Conservation (phyloP, 1,284 basidiomycete species). For the Blastosporella zonata region DNA sequence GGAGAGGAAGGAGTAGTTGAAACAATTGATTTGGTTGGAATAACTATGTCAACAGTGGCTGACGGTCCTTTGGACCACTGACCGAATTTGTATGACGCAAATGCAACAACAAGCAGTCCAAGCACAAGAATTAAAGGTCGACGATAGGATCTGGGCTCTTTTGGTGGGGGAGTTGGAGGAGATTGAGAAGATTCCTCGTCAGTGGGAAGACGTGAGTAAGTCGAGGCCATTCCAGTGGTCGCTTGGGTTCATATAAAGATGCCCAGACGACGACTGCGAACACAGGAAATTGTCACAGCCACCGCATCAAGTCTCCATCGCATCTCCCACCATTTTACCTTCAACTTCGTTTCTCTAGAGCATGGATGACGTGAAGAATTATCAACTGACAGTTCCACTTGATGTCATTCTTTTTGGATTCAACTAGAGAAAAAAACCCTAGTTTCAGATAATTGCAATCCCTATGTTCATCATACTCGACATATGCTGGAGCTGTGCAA, state of each 20-base stretch:
- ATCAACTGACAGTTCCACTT: too few species aligned
- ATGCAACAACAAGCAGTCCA: constrained; percentile 34
- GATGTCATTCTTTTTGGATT: too few species aligned
- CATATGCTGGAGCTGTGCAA: too few species aligned
- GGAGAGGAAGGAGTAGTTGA: constrained; percentile 13
- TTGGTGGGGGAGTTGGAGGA: not conserved
- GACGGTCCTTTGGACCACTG: constrained; percentile 35
- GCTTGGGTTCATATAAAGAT: constrained; percentile 1
- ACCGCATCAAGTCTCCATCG: not conserved
- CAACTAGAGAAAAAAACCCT: too few species aligned
- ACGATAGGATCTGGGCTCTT: constrained; percentile 5
- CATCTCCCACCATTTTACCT: not conserved
- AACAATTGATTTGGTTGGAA: constrained; percentile 8
- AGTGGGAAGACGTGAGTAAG: constrained; percentile 22
- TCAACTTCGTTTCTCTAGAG: not conserved
- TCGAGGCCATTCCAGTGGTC: constrained; percentile 15
- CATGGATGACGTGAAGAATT: not conserved
- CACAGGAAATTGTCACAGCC: constrained; percentile 6
- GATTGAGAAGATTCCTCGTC: constrained; percentile 14
- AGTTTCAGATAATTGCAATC: too few species aligned
- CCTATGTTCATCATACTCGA: too few species aligned
- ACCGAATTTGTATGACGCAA: constrained; percentile 44
- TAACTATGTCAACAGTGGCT: constrained; percentile 14
- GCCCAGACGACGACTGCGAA: constrained; percentile 3
- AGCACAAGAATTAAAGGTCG: constrained; percentile 28